A percentile compares a stretch with the other conserved stretches of the same genome.
These are phyloP conservation scores for Colletotrichum sp. DNA, from an alignment of 2,329 filamentous ascomycete species.

Conservation along the genomic window DNA sequence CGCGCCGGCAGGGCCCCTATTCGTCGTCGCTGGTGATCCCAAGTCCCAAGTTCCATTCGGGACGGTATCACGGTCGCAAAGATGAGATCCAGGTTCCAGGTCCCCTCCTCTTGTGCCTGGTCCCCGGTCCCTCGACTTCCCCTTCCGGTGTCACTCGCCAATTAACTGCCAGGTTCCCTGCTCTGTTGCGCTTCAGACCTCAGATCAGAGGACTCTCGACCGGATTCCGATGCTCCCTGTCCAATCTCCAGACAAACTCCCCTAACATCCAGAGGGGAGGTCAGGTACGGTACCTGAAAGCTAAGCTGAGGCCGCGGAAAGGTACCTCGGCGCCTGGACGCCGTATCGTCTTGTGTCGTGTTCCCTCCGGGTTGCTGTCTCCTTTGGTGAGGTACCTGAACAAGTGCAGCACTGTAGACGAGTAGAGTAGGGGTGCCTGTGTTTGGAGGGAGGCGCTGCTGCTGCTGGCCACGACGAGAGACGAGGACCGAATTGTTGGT, in stretches of 20 bases:
- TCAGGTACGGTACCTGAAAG: background rate
- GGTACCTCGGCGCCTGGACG: background rate
- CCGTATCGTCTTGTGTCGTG: background rate
- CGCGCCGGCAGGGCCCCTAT: background rate
- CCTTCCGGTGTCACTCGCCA: background rate
- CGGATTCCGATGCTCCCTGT: slow-evolving; percentile 7
- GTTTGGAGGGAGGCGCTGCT: background rate
- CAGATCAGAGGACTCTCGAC: slow-evolving; percentile 9
- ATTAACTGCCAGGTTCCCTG: slow-evolving; percentile 4
- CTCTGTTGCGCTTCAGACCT: slow-evolving; percentile 14
- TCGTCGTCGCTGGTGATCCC: background rate
- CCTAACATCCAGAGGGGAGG: background rate
- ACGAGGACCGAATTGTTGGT: background rate
- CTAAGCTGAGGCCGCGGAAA: background rate
- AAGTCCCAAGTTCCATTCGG: background rate
- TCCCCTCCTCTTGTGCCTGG: background rate
- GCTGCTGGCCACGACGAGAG: background rate
- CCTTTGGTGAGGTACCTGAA: background rate
- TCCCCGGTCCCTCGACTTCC: background rate
- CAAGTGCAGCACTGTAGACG: background rate
- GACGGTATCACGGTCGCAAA: background rate
- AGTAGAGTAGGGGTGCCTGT: background rate
- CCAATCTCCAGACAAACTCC: slow-evolving; percentile 4
- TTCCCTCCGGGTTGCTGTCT: background rate
- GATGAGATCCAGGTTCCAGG: background rate